Evolutionary conservation across 1,284 basidiomycete genomes (phyloP).

Genomic region (Heterobasidion occidentale): DNA sequence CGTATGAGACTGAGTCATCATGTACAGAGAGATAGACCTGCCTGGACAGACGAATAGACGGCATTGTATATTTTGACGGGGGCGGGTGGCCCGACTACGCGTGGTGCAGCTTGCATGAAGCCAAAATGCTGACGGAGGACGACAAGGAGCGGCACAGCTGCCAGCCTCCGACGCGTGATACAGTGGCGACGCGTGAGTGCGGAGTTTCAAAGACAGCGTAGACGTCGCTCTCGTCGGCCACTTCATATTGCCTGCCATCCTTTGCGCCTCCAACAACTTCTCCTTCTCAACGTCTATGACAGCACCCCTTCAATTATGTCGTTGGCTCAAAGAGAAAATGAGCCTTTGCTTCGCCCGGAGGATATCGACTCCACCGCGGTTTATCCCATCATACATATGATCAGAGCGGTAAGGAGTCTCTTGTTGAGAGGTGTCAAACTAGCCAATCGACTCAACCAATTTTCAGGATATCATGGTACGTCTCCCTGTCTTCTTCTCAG

Average conservation of each 20-base stretch:
- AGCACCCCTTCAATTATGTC: neutral
- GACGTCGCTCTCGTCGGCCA: neutral
- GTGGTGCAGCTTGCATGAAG: slow-evolving; percentile 14
- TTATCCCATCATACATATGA: slow-evolving; percentile 69
- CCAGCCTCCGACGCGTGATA: neutral
- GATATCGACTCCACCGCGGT: slow-evolving; percentile 48
- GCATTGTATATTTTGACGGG: slow-evolving; percentile 85
- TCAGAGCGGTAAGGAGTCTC: slow-evolving; percentile 39
- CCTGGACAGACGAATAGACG: slow-evolving; percentile 82
- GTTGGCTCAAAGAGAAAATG: slow-evolving; percentile 13
- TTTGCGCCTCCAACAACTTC: neutral
- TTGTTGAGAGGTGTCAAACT: neutral
- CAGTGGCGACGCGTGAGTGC: slow-evolving; percentile 7
- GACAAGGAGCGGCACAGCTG: slow-evolving; percentile 4
- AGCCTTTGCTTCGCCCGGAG: slow-evolving; percentile 32
- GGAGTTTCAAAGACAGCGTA: slow-evolving; percentile 10
- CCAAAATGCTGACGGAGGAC: slow-evolving; percentile 6
- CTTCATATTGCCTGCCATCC: neutral
- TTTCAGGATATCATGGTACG: slow-evolving; percentile 53
- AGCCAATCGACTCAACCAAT: slow-evolving; percentile 3
- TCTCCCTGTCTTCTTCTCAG: neutral
- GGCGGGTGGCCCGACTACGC: slow-evolving; percentile 33
- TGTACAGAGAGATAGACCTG: slow-evolving; percentile 21
- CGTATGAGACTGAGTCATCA: neutral
- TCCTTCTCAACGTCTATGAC: neutral